These are phyloP conservation scores for Wickerhamiella domercqiae DNA, from an alignment of 805 yeast genomes.

Conservation along the genomic window DNA sequence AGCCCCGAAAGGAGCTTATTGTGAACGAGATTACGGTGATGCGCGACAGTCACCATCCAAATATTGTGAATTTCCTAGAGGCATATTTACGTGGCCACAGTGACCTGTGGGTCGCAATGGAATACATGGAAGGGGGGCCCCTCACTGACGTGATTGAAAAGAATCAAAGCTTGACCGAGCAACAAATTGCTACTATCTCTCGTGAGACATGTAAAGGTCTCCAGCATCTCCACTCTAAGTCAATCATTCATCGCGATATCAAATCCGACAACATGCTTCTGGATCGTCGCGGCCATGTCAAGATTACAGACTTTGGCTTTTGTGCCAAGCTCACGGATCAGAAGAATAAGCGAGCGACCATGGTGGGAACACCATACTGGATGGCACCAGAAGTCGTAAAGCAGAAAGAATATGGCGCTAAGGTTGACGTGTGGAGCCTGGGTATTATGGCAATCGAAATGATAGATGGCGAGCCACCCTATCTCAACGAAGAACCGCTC, in stretches of 20 bases:
- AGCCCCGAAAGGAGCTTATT: constrained; percentile 87
- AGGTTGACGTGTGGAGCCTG: constrained; percentile 69
- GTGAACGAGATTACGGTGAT: constrained; percentile 91
- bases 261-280: constrained; percentile 88
- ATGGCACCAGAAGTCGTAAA: constrained; percentile 82
- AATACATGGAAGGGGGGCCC: constrained; percentile 98
- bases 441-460: constrained; percentile 80
- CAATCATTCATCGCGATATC: constrained; percentile 91
- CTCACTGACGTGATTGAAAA: constrained; percentile 81
- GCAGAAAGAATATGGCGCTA: constrained; percentile 66
- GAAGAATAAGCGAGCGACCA: constrained; percentile 59
- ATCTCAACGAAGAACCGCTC: constrained; percentile 63
- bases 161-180: constrained; percentile 65
- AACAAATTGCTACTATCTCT: constrained; percentile 85
- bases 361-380: constrained; percentile 86
- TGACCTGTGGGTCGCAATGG: constrained; percentile 99
- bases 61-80: constrained; percentile 88
- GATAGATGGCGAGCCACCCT: constrained; percentile 81
- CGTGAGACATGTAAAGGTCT: constrained; percentile 81
- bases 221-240: constrained; percentile 79
- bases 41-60: constrained; percentile 89
- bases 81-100: constrained; percentile 56
- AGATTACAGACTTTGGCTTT: constrained; percentile 86
- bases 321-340: constrained; percentile 69
- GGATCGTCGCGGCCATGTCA: constrained; percentile 70